Conservation (phyloP, 768 basidiomycete species). For the Naganishia onofrii region DNA sequence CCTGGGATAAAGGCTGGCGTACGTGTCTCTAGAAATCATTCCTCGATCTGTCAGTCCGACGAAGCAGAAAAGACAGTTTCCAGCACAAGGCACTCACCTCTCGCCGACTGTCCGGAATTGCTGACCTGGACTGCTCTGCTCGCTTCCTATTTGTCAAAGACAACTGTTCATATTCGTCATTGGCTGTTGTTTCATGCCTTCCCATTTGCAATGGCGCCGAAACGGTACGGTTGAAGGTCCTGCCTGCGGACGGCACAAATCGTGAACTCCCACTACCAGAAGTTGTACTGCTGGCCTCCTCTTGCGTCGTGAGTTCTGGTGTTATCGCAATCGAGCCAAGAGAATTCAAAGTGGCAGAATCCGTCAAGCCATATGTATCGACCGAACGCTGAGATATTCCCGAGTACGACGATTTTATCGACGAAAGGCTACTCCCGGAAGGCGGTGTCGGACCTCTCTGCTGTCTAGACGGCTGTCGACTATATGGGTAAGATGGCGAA, state of each 20-base stretch:
- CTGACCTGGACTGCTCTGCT: slow-evolving; percentile 3
- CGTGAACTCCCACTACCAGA: slow-evolving; percentile 12
- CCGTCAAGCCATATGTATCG: slow-evolving; percentile 9
- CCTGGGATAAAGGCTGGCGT: slow-evolving; percentile 9
- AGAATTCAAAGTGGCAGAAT: slow-evolving; percentile 14
- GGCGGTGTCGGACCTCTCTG: slow-evolving; percentile 14
- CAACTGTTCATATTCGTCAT: slow-evolving; percentile 16
- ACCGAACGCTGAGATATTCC: slow-evolving; percentile 3
- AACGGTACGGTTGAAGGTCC: slow-evolving; percentile 14
- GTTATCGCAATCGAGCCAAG: slow-evolving; percentile 14
- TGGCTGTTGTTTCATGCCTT: neutral
- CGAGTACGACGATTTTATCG: slow-evolving; percentile 13
- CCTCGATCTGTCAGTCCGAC: neutral
- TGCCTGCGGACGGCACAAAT: slow-evolving; percentile 13
- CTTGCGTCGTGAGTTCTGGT: slow-evolving; percentile 1
- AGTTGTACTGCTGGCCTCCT: neutral
- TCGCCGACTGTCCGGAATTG: neutral
- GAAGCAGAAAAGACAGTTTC: neutral
- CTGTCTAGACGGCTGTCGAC: neutral
- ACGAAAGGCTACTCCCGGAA: slow-evolving; percentile 16
- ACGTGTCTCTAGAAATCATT: neutral
- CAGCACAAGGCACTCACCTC: neutral
- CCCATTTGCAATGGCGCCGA: slow-evolving; percentile 17
- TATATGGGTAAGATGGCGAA: slow-evolving; percentile 6
- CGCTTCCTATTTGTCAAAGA: slow-evolving; percentile 22